These are phyloP conservation scores for Pseudoperonospora humuli DNA, from an alignment of 352 stramenopile species.

Conservation along the genomic window DNA sequence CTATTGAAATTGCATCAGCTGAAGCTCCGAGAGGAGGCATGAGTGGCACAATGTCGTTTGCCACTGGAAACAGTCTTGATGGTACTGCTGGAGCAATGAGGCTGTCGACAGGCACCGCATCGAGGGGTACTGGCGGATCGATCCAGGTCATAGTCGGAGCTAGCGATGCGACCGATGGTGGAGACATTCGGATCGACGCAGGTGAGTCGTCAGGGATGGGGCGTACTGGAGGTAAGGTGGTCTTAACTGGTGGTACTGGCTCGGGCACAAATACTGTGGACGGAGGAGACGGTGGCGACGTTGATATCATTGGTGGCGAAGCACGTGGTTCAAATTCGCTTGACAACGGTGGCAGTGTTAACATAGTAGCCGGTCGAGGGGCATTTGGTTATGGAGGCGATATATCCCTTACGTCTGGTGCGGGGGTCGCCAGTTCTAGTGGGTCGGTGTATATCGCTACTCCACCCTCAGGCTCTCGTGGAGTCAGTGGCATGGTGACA, in stretches of 20 bases:
- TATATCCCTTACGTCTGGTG: slow-evolving; percentile 36
- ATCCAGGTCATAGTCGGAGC: slow-evolving; percentile 49
- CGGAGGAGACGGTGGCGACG: slow-evolving; percentile 84
- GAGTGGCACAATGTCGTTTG: slow-evolving; percentile 48
- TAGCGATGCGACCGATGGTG: slow-evolving; percentile 51
- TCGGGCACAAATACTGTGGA: slow-evolving; percentile 77
- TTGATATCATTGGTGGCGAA: slow-evolving; percentile 81
- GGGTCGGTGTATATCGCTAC: slow-evolving; percentile 43
- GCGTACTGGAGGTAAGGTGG: slow-evolving; percentile 42
- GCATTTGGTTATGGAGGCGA: slow-evolving; percentile 63
- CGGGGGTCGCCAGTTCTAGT: slow-evolving; percentile 45
- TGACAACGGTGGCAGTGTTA: slow-evolving; percentile 86
- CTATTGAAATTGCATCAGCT: slow-evolving; percentile 41
- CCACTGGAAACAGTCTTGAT: slow-evolving; percentile 33
- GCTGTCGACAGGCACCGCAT: slow-evolving; percentile 39
- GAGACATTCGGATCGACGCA: slow-evolving; percentile 47
- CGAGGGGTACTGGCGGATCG: slow-evolving; percentile 48
- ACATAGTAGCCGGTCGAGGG: slow-evolving; percentile 58
- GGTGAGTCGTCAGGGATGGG: slow-evolving; percentile 50
- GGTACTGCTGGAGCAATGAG: slow-evolving; percentile 32
- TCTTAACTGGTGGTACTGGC: slow-evolving; percentile 37
- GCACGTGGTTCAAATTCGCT: slow-evolving; percentile 77
- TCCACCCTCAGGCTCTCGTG: slow-evolving; percentile 35
- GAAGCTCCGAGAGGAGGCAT: slow-evolving; percentile 40
- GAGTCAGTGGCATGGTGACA: slow-evolving; percentile 39